Conservation (phyloP, 805 yeast genomes). For the Tetrapisispora taiwanensis region DNA sequence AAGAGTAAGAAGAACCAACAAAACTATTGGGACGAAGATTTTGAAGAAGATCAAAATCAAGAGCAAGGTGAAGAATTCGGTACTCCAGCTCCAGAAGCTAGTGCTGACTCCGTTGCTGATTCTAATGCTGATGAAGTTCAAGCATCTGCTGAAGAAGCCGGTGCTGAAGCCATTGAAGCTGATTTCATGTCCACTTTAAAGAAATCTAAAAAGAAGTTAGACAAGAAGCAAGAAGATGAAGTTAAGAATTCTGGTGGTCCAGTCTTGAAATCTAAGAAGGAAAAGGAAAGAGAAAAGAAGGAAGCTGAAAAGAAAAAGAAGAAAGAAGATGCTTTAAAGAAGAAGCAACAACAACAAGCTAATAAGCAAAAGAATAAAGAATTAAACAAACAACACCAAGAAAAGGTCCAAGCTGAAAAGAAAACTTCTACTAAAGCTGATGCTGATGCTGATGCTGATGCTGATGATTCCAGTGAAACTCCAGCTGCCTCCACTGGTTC, state of each 20-base stretch:
- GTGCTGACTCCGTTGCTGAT: constrained; percentile 6
- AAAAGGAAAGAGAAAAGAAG: constrained; percentile 89
- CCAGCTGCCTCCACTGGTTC: constrained; percentile 24
- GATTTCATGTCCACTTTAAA: constrained; percentile 81
- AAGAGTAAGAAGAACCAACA: constrained; percentile 61
- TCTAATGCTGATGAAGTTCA: constrained; percentile 6
- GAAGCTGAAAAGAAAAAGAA: constrained; percentile 83
- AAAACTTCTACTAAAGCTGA: constrained; percentile 6
- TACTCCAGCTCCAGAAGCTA: constrained; percentile 20
- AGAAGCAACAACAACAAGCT: constrained; percentile 62
- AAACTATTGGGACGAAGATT: constrained; percentile 74
- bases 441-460: constrained; percentile 16
- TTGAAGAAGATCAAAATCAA: constrained; percentile 40
- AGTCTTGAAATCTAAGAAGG: constrained; percentile 80
- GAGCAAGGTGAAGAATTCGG: constrained; percentile 47
- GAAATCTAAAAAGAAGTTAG: constrained; percentile 67
- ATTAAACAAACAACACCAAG: constrained; percentile 32
- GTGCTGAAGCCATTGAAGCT: constrained; percentile 39
- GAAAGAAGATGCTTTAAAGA: constrained; percentile 80
- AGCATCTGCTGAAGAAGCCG: constrained; percentile 23
- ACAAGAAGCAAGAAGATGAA: constrained; percentile 51
- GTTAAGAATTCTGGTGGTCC: constrained; percentile 43
- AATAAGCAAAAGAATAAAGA: constrained; percentile 49
- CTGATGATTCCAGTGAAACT: too few species aligned
- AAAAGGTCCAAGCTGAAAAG: constrained; percentile 26